phyloP scores from a whole-genome alignment of 306 rosid genomes.

The Psophocarpus tetragonolobus region DNA sequence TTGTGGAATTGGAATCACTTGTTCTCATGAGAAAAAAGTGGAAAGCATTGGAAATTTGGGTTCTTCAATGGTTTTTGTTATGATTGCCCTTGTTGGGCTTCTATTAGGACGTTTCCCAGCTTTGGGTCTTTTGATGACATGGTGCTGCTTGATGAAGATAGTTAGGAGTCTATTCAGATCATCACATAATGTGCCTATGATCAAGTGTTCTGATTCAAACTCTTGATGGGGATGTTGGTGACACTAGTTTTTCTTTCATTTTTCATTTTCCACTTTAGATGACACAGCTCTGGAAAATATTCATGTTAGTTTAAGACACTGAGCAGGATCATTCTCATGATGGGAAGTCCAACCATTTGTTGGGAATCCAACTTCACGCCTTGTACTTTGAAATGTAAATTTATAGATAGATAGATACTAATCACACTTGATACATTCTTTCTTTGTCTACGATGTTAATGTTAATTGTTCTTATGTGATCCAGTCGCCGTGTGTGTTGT shows the following conservation, averaged over 20 bases:
- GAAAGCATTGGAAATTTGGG: slow-evolving; percentile 44
- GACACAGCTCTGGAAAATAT: not conserved
- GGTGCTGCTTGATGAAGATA: slow-evolving; percentile 57
- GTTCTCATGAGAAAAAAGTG: slow-evolving; percentile 13
- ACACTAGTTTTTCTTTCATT: not conserved
- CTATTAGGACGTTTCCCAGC: slow-evolving; percentile 58
- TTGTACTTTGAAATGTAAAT: slow-evolving; percentile 34
- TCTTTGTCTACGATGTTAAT: not conserved
- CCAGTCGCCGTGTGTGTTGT: not conserved
- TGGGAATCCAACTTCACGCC: slow-evolving; percentile 34
- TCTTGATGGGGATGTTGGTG: slow-evolving; percentile 24
- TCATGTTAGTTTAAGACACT: not conserved
- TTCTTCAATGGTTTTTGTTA: slow-evolving; percentile 37
- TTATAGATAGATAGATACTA: slow-evolving; percentile 15
- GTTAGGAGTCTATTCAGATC: slow-evolving; percentile 28
- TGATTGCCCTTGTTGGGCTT: slow-evolving; percentile 65
- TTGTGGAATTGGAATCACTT: slow-evolving; percentile 34
- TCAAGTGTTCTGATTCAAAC: slow-evolving; percentile 25
- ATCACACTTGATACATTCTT: slow-evolving; percentile 28
- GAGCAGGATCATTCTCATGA: not conserved
- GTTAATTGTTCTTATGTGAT: not conserved
- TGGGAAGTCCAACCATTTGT: slow-evolving; percentile 41
- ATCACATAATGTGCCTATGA: slow-evolving; percentile 28
- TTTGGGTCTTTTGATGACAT: slow-evolving; percentile 48
- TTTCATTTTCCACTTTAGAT: not conserved